A percentile compares a stretch with the other conserved stretches of the same genome.
Conservation (phyloP, 345 rosid species). For the Eucalyptus pauciflora region DNA sequence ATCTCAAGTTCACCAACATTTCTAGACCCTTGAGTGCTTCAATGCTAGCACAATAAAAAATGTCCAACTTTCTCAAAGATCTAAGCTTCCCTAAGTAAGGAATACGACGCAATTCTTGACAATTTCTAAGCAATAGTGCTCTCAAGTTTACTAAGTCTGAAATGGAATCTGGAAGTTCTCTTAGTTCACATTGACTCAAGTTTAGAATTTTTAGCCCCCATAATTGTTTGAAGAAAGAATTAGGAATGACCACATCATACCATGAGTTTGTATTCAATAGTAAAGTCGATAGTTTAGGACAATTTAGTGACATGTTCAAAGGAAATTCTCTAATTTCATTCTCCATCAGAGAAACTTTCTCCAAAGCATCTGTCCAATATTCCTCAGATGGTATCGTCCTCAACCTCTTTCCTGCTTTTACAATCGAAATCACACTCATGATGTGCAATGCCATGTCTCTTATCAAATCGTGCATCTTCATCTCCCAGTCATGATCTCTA, state of each 20-base stretch:
- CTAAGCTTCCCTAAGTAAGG: too few species aligned
- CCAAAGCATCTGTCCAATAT: background rate
- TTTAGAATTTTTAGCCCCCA: too few species aligned
- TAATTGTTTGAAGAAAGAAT: background rate
- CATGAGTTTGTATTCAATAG: fast-evolving
- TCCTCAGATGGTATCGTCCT: background rate
- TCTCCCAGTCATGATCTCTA: too few species aligned
- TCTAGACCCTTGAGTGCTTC: fast-evolving
- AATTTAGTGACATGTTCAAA: background rate
- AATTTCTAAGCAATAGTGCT: too few species aligned
- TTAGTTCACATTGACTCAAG: fast-evolving
- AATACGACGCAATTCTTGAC: fast-evolving
- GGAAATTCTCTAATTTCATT: background rate
- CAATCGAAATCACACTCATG: background rate
- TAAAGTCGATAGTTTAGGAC: background rate
- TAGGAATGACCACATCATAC: fast-evolving
- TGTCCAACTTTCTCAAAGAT: too few species aligned
- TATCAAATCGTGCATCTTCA: slow-evolving; percentile 13
- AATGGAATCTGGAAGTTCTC: too few species aligned
- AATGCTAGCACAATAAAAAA: fast-evolving
- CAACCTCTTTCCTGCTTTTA: background rate
- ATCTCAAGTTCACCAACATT: too few species aligned
- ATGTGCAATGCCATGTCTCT: slow-evolving; percentile 16
- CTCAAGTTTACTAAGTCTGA: too few species aligned
- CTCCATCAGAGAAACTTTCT: background rate